Evolutionary conservation across 345 rosid species (phyloP).

Genomic region (Eucalyptus guilfoylei): DNA sequence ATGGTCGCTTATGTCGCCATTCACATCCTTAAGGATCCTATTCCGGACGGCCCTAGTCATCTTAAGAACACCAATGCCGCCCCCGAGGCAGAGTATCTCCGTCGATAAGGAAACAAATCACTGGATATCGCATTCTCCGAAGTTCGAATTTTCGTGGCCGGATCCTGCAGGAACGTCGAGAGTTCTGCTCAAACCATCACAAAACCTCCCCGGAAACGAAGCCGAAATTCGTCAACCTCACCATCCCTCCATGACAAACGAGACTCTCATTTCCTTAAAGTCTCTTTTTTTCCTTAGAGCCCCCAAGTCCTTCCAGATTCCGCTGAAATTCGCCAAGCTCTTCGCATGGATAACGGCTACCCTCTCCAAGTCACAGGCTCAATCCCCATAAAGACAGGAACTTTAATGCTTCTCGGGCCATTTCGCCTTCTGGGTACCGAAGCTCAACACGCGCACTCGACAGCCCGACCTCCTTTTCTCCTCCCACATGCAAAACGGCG

Average conservation of each 20-base stretch:
- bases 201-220: background rate
- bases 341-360: background rate
- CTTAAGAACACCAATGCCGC: constrained; percentile 24
- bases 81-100: constrained; percentile 1
- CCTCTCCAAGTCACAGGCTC: background rate
- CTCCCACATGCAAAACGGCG: background rate
- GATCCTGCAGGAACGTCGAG: background rate
- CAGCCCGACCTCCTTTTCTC: background rate
- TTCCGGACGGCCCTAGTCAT: constrained; percentile 73
- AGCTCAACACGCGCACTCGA: background rate
- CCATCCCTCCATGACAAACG: background rate
- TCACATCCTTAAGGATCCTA: constrained; percentile 75
- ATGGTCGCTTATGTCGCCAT: constrained; percentile 87
- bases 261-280: background rate
- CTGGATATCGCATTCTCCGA: constrained; percentile 22
- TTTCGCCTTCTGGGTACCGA: background rate
- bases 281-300: background rate
- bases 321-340: background rate
- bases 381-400: background rate
- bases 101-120: constrained; percentile 18
- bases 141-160: background rate
- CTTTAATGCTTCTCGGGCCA: background rate
- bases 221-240: background rate
- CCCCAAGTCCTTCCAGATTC: background rate
- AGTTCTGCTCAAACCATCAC: background rate